Evolutionary conservation across 805 yeast genomes (phyloP).

Genomic region (Debaryomyces maramus): DNA sequence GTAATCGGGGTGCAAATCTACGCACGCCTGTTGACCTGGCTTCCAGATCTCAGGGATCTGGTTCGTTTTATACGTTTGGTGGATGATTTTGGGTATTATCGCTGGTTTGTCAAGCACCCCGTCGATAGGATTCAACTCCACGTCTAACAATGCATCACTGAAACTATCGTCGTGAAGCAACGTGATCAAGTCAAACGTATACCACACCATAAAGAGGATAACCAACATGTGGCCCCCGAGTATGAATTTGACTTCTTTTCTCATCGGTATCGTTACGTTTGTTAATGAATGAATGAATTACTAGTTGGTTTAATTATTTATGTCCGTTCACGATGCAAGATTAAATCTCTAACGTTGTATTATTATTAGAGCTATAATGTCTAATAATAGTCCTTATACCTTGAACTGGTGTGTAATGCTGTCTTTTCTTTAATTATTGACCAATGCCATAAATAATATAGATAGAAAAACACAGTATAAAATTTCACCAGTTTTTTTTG

Average conservation of each 20-base stretch:
- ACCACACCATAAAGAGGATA: conserved; percentile 55
- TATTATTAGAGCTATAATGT: no score
- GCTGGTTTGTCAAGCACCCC: conserved; percentile 47
- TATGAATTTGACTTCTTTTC: conserved; percentile 62
- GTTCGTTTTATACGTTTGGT: conserved; percentile 84
- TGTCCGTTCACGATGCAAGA: no score
- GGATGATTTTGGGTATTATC: conserved; percentile 85
- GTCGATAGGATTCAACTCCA: conserved; percentile 59
- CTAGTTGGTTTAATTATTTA: no score
- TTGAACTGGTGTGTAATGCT: no score
- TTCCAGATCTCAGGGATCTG: conserved; percentile 82
- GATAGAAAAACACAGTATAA: no score
- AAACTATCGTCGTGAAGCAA: conserved; percentile 71
- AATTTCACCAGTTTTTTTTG: no score
- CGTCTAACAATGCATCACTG: conserved; percentile 59
- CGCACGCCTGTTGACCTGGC: conserved; percentile 72
- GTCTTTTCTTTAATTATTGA: no score
- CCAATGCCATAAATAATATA: no score
- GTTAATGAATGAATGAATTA: no score
- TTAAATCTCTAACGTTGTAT: no score
- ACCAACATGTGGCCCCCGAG: conserved; percentile 59
- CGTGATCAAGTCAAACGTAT: conserved; percentile 70
- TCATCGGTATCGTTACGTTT: no score
- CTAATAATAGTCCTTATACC: no score
- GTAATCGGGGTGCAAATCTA: conserved; percentile 82